A percentile compares a stretch with the other conserved stretches of the same genome.
Evolutionary conservation across 331 rosid genomes (phyloP).

Genomic region (Saraca asoca): DNA sequence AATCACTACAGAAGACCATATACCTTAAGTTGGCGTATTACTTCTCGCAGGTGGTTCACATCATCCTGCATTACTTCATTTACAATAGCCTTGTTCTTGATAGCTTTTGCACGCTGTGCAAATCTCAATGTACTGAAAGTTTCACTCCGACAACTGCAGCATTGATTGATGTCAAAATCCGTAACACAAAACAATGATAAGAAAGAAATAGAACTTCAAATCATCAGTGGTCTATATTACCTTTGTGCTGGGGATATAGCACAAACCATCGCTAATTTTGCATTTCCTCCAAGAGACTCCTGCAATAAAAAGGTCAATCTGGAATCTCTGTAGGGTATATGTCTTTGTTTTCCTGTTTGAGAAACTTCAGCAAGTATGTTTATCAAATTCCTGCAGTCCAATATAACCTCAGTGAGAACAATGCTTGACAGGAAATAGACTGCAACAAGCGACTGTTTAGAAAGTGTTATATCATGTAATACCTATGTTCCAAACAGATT

Average conservation of each 20-base stretch:
- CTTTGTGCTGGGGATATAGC: constrained; percentile 95
- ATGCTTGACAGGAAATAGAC: constrained; percentile 17
- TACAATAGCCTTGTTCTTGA: constrained; percentile 95
- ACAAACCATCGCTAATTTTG: constrained; percentile 96
- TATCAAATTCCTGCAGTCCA: constrained; percentile 85
- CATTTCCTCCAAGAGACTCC: constrained; percentile 99
- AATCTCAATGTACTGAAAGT: constrained; percentile 94
- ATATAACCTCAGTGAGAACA: constrained; percentile 43
- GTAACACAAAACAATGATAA: constrained; percentile 15
- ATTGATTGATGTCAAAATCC: constrained; percentile 37
- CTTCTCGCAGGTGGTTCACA: constrained; percentile 85
- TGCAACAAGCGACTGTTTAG: constrained; percentile 13
- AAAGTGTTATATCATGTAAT: not conserved
- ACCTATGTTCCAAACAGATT: no score
- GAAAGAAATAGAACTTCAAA: constrained; percentile 27
- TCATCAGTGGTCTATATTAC: constrained; percentile 44
- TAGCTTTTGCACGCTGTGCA: constrained; percentile 95
- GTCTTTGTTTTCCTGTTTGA: constrained; percentile 94
- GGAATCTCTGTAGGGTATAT: constrained; percentile 96
- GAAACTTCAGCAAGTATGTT: constrained; percentile 98
- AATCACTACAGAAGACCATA: constrained; percentile 31
- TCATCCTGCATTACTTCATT: constrained; percentile 93
- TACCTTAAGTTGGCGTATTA: constrained; percentile 93
- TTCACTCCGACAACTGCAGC: constrained; percentile 88
- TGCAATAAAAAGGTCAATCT: constrained; percentile 90